phyloP scores from a whole-genome alignment of 176 grass and related monocot genomes.

The Aegilops speltoides region DNA sequence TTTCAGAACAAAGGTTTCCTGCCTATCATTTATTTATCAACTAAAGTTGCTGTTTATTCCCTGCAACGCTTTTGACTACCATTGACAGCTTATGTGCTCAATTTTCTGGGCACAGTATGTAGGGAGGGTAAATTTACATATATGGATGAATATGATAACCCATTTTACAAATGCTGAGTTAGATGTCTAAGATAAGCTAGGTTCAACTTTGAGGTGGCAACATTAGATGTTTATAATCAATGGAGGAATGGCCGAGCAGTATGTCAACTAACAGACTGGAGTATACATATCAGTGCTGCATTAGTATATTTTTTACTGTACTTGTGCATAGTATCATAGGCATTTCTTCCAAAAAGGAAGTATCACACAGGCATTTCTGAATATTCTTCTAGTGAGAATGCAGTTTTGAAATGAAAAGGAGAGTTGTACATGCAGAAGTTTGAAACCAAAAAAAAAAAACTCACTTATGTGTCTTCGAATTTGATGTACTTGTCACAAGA shows the following conservation, averaged over 20 bases:
- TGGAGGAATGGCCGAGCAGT: neutral
- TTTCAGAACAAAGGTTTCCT: neutral
- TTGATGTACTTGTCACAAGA: constrained; percentile 1
- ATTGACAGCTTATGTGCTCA: neutral
- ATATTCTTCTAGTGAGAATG: neutral
- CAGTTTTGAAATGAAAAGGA: neutral
- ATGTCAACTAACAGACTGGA: neutral
- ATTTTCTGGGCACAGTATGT: neutral
- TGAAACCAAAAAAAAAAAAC: neutral
- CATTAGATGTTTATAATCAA: neutral
- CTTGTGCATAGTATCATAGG: too few species aligned
- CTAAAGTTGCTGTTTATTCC: neutral
- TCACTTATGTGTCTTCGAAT: neutral
- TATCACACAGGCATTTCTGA: neutral
- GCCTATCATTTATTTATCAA: neutral
- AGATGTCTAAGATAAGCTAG: neutral
- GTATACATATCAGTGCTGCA: constrained; percentile 19
- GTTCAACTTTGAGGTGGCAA: neutral
- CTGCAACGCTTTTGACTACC: neutral
- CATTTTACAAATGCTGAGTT: neutral
- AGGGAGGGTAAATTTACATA: neutral
- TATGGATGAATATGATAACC: neutral
- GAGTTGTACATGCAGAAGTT: neutral
- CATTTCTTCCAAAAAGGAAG: neutral
- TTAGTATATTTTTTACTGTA: too few species aligned